Conservation (phyloP, 2,329 filamentous ascomycete species). For the Pseudogymnoascus sp. region DNA sequence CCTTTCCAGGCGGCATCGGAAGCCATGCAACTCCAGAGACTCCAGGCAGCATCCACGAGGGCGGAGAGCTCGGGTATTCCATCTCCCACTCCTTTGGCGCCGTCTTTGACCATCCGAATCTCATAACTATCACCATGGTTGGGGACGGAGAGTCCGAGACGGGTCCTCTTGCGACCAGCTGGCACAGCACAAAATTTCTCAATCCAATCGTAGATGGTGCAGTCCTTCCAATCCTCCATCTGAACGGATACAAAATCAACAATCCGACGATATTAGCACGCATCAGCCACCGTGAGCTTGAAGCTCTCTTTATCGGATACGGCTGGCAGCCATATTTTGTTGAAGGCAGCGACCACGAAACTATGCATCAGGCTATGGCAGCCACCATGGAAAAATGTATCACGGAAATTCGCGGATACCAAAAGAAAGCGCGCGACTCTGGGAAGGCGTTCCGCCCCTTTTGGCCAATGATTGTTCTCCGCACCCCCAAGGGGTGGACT, state of each 20-base stretch:
- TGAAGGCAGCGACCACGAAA: slow-evolving; percentile 63
- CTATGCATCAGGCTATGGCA: slow-evolving; percentile 78
- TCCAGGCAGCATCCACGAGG: slow-evolving; percentile 68
- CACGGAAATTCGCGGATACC: slow-evolving; percentile 57
- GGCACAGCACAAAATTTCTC: slow-evolving; percentile 77
- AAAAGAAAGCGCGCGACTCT: slow-evolving; percentile 63
- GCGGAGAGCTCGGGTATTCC: slow-evolving; percentile 74
- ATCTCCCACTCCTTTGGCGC: slow-evolving; percentile 71
- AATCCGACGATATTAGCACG: slow-evolving; percentile 67
- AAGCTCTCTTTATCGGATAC: slow-evolving; percentile 62
- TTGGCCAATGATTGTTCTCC: slow-evolving; percentile 74
- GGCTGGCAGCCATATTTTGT: slow-evolving; percentile 77
- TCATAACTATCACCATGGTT: slow-evolving; percentile 71
- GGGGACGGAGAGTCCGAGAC: slow-evolving; percentile 79
- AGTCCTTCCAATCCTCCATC: slow-evolving; percentile 67
- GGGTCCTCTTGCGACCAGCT: slow-evolving; percentile 67
- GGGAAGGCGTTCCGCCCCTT: slow-evolving; percentile 61
- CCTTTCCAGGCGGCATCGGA: slow-evolving; percentile 70
- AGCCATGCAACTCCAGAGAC: slow-evolving; percentile 74
- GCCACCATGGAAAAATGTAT: slow-evolving; percentile 67
- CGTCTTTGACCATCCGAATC: slow-evolving; percentile 65
- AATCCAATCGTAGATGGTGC: slow-evolving; percentile 72
- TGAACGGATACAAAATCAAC: slow-evolving; percentile 83
- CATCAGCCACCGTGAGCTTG: slow-evolving; percentile 65
- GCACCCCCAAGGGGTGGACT: slow-evolving; percentile 74